A percentile compares a stretch with the other conserved stretches of the same genome.
phyloP scores from a whole-genome alignment of 257 asterid genomes.

The Fraxinus anomala region DNA sequence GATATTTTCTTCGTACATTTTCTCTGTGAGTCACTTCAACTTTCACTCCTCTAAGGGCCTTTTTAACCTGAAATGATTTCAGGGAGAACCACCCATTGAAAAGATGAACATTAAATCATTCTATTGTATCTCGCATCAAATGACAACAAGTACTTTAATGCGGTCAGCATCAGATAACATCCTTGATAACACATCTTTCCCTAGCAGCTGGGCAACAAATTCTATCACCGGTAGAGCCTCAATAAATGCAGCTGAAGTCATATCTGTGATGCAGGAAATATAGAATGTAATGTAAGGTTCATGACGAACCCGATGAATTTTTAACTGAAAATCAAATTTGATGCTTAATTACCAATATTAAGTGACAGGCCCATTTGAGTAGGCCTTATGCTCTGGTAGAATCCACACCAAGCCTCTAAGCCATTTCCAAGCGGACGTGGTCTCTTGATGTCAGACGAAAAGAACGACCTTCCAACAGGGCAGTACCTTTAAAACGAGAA shows the following conservation, averaged over 20 bases:
- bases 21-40: constrained; percentile 98
- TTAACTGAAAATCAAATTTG: background rate
- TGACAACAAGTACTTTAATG: constrained; percentile 57
- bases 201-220: constrained; percentile 83
- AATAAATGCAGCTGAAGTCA: constrained; percentile 98
- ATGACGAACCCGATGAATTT: background rate
- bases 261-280: constrained; percentile 51
- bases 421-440: constrained; percentile 96
- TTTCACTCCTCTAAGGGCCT: constrained; percentile 95
- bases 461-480: constrained; percentile 91
- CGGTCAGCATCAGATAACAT: constrained; percentile 91
- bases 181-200: constrained; percentile 85
- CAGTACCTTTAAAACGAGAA: constrained; percentile 60
- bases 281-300: background rate
- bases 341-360: constrained; percentile 63
- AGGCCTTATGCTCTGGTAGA: constrained; percentile 96
- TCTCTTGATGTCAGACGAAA: constrained; percentile 77
- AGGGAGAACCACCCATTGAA: background rate
- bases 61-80: constrained; percentile 65
- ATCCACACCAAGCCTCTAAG: constrained; percentile 98
- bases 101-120: constrained; percentile 4
- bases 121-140: background rate
- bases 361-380: constrained; percentile 99
- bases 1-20: constrained; percentile 84
- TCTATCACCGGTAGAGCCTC: constrained; percentile 97